Evolutionary conservation across 75 land plant genomes (phyloP).

Genomic region (Cunninghamia lanceolata): DNA sequence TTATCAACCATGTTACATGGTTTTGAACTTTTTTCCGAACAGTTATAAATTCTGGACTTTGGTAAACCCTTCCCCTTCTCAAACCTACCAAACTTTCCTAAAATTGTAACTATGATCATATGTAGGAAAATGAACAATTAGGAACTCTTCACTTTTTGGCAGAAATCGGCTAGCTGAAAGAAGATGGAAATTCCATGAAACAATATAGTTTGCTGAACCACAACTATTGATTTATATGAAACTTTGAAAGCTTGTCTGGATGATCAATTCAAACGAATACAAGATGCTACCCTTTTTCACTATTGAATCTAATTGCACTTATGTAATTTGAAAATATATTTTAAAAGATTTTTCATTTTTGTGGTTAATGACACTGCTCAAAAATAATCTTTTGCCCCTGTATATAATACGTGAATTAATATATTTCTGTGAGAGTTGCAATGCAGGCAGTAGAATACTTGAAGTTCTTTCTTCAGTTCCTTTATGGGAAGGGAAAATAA

Average conservation of each 20-base stretch:
- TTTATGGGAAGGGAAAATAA: neutral
- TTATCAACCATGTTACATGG: neutral
- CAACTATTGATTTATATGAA: neutral
- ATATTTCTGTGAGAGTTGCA: neutral
- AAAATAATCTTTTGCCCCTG: neutral
- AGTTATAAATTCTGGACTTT: neutral
- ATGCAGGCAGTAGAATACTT: neutral
- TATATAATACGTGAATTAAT: no score
- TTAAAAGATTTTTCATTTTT: neutral
- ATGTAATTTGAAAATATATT: neutral
- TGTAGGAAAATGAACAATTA: neutral
- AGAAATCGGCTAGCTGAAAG: neutral
- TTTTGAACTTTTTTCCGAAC: neutral
- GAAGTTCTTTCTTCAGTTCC: neutral
- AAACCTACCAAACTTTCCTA: neutral
- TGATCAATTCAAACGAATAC: neutral
- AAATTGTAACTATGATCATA: neutral
- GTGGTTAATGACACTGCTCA: neutral
- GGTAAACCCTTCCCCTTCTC: neutral
- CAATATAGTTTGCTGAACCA: neutral
- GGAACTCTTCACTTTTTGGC: neutral
- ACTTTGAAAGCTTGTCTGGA: neutral
- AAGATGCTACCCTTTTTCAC: neutral
- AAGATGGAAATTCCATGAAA: neutral
- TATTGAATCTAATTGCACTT: neutral